Percentiles rank a stretch among this genome's conserved stretches.
phyloP scores from a whole-genome alignment of 768 basidiomycete genomes.

The Leucocoprinus leucothites region DNA sequence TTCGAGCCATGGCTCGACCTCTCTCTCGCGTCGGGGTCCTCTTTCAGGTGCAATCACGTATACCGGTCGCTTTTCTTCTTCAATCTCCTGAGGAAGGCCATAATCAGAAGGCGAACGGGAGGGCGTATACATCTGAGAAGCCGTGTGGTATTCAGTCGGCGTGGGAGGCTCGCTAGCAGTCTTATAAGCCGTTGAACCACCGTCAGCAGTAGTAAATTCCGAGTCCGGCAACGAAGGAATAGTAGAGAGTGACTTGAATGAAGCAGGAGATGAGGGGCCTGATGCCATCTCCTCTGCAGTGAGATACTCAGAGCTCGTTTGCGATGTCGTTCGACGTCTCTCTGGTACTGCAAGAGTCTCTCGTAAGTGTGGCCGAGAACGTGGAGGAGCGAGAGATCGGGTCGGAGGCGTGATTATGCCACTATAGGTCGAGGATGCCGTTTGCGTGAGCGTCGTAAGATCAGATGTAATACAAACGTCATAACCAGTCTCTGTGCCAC shows the following conservation, averaged over 20 bases:
- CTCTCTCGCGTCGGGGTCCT: neutral
- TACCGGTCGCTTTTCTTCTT: slow-evolving; percentile 17
- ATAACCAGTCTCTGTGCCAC: slow-evolving; percentile 48
- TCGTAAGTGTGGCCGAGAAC: slow-evolving; percentile 24
- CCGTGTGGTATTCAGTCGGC: slow-evolving; percentile 48
- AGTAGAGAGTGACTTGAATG: slow-evolving; percentile 29
- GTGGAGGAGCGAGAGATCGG: slow-evolving; percentile 24
- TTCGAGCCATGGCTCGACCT: neutral
- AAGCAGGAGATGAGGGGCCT: slow-evolving; percentile 23
- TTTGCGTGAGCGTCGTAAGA: slow-evolving; percentile 34
- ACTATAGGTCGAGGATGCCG: slow-evolving; percentile 21
- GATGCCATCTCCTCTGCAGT: slow-evolving; percentile 32
- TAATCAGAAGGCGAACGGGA: slow-evolving; percentile 6
- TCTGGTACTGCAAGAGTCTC: slow-evolving; percentile 32
- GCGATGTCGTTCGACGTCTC: slow-evolving; percentile 42
- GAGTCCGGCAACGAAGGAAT: slow-evolving; percentile 25
- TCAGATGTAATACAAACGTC: slow-evolving; percentile 54
- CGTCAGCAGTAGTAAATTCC: slow-evolving; percentile 45
- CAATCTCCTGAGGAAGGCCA: slow-evolving; percentile 20
- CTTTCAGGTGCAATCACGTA: neutral
- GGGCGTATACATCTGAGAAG: slow-evolving; percentile 22
- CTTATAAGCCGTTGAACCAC: slow-evolving; percentile 25
- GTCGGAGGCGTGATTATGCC: slow-evolving; percentile 30
- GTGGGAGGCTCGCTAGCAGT: slow-evolving; percentile 31
- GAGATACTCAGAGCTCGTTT: slow-evolving; percentile 52